Evolutionary conservation across 129 eudicot species (phyloP).

Genomic region (Ambrosia trifida): DNA sequence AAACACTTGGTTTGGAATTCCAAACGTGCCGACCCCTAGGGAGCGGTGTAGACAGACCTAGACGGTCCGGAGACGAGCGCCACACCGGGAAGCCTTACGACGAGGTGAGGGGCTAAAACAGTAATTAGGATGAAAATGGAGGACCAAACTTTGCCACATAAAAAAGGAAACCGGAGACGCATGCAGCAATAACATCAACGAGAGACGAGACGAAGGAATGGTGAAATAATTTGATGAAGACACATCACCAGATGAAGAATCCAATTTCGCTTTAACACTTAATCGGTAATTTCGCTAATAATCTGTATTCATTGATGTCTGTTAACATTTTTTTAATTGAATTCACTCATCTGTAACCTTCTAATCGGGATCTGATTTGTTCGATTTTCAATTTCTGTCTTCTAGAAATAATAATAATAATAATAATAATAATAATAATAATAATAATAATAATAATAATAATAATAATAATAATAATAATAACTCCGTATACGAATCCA

Average conservation of each 20-base stretch:
- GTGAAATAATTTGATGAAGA: constrained; percentile 6
- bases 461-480: too few relatives aligned
- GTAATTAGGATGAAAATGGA: not conserved
- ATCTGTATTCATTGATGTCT: not conserved
- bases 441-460: too few relatives aligned
- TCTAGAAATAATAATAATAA: too few relatives aligned
- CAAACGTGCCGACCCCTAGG: too few relatives aligned
- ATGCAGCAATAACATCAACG: constrained; percentile 31
- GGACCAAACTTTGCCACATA: constrained; percentile 17
- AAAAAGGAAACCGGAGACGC: constrained; percentile 6
- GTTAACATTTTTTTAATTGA: not conserved
- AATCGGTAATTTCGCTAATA: constrained; percentile 29
- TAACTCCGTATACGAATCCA: too few relatives aligned
- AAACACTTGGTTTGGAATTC: too few relatives aligned
- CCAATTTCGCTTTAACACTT: constrained; percentile 6
- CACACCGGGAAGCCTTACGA: too few relatives aligned
- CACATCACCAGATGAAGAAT: constrained; percentile 19
- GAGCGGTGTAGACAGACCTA: too few relatives aligned
- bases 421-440: too few relatives aligned
- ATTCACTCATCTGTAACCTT: constrained; percentile 3
- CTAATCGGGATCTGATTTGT: not conserved
- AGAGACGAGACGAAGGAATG: constrained; percentile 17
- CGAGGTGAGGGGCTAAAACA: constrained; percentile 1
- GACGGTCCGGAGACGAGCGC: too few relatives aligned
- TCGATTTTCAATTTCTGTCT: not conserved